Evolutionary conservation across 805 yeast genomes (phyloP).

Genomic region (Yarrowia deformans): DNA sequence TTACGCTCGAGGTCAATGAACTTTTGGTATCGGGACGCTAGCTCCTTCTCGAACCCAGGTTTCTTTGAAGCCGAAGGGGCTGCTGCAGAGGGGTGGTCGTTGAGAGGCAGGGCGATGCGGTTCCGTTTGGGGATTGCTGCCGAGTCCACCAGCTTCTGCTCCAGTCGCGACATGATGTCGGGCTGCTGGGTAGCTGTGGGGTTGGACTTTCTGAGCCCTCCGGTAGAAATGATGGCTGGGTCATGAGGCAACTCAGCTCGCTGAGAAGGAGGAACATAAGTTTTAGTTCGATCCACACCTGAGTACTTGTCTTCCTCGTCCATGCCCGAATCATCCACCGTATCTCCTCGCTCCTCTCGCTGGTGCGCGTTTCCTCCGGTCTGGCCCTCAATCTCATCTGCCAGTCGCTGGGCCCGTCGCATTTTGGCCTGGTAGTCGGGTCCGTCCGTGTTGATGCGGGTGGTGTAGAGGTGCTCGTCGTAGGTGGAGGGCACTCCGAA

Average conservation of each 20-base stretch:
- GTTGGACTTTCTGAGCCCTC: constrained; percentile 12
- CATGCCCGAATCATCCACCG: constrained; percentile 79
- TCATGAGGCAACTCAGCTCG: constrained; percentile 52
- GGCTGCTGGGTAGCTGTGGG: constrained; percentile 1
- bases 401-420: constrained; percentile 76
- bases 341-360: constrained; percentile 88
- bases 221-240: constrained; percentile 65
- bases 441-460: constrained; percentile 69
- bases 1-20: constrained; percentile 48
- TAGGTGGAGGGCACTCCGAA: constrained; percentile 86
- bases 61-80: constrained; percentile 33
- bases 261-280: constrained; percentile 35
- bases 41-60: constrained; percentile 45
- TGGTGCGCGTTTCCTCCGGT: constrained; percentile 76
- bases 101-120: constrained; percentile 12
- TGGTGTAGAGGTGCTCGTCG: constrained; percentile 88
- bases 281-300: constrained; percentile 71
- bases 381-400: constrained; percentile 80
- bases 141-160: constrained; percentile 36
- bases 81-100: constrained; percentile 1
- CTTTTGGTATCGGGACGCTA: constrained; percentile 48
- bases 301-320: constrained; percentile 98
- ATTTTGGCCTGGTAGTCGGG: constrained; percentile 75
- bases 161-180: constrained; percentile 27
- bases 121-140: constrained; percentile 30